phyloP scores from a whole-genome alignment of 2,329 filamentous ascomycete genomes.

The Fusarium haematococcum region DNA sequence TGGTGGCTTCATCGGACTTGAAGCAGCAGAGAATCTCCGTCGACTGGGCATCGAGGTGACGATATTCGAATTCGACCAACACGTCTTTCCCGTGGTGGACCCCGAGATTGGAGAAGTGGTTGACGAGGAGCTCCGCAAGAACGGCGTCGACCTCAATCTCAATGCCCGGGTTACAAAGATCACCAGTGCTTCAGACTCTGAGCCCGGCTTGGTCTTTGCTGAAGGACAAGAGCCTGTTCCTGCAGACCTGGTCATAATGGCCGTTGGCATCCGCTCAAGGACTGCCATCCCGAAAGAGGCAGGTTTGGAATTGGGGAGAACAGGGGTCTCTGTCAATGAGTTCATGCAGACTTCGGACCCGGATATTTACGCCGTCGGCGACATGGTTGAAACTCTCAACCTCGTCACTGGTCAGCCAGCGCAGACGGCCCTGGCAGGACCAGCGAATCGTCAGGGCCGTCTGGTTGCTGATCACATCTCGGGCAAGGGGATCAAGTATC shows the following conservation, averaged over 20 bases:
- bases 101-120: conserved; percentile 9
- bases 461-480: conserved; percentile 17
- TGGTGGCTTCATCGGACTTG: conserved; percentile 21
- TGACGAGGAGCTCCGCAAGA: conserved; percentile 4
- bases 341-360: conserved; percentile 18
- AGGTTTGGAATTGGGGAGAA: background rate
- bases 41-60: conserved; percentile 13
- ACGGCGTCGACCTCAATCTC: conserved; percentile 5
- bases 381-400: conserved; percentile 21
- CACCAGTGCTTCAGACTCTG: background rate
- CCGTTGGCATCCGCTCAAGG: conserved; percentile 5
- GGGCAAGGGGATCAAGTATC: conserved; percentile 6
- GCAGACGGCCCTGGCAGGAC: conserved; percentile 10
- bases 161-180: conserved; percentile 1
- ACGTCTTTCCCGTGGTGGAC: conserved; percentile 15
- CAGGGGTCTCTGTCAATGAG: conserved; percentile 12
- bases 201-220: background rate
- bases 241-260: conserved; percentile 11
- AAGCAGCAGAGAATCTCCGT: conserved; percentile 16
- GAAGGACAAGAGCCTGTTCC: conserved; percentile 5
- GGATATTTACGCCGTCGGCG: conserved; percentile 16
- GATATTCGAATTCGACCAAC: conserved; percentile 9
- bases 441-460: conserved; percentile 17
- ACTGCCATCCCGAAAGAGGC: conserved; percentile 6
- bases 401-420: background rate